A percentile compares a stretch with the other conserved stretches of the same genome.
These are phyloP conservation scores for Chlorella ohadii DNA, from an alignment of 139 green algal genomes.

Conservation along the genomic window DNA sequence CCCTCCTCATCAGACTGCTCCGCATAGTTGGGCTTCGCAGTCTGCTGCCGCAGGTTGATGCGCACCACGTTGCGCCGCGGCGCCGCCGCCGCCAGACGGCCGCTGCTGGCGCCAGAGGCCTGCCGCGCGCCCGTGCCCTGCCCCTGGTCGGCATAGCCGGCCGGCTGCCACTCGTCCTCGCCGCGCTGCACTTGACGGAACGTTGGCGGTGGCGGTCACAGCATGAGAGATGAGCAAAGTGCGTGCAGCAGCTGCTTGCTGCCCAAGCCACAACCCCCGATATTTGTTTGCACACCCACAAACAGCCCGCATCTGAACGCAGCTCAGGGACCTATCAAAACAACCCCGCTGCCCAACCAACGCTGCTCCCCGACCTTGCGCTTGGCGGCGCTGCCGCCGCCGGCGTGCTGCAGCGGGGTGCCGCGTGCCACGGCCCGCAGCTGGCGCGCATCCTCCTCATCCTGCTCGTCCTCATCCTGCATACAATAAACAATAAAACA, in stretches of 20 bases:
- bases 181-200: background rate
- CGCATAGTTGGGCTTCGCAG: slow-evolving; percentile 10
- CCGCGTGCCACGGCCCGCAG: background rate
- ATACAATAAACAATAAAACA: background rate
- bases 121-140: too few species aligned
- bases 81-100: background rate
- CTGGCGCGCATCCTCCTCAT: slow-evolving; percentile 28
- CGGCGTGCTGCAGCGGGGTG: slow-evolving; percentile 1
- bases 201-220: background rate
- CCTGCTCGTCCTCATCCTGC: slow-evolving; percentile 26
- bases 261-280: too few species aligned
- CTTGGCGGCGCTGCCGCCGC: background rate
- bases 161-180: background rate
- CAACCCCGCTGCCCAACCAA: background rate
- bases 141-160: too few species aligned
- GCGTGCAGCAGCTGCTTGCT: background rate
- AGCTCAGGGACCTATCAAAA: too few species aligned
- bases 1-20: slow-evolving; percentile 19
- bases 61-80: slow-evolving; percentile 17
- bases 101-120: background rate
- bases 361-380: background rate
- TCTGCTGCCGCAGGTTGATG: slow-evolving; percentile 35
- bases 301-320: too few species aligned
- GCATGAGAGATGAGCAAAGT: background rate
- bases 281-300: too few species aligned